A percentile compares a stretch with the other conserved stretches of the same genome.
phyloP scores from a whole-genome alignment of 2,329 filamentous ascomycete genomes.

The Macrophomina pseudophaseolina region DNA sequence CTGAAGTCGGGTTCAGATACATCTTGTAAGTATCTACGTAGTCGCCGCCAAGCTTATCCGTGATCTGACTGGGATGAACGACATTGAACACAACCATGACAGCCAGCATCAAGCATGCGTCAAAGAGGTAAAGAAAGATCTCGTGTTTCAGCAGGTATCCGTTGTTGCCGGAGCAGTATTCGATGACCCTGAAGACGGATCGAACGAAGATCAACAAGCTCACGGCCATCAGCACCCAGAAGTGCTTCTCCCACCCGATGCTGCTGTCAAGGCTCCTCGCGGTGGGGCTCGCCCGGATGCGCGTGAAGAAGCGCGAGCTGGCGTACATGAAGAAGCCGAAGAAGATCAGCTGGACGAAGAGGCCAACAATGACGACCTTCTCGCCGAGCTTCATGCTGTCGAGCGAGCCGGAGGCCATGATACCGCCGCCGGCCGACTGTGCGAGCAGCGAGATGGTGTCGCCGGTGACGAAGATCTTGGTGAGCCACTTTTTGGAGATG shows the following conservation, averaged over 20 bases:
- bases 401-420: background rate
- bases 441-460: constrained; percentile 48
- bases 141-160: constrained; percentile 54
- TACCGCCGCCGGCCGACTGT: constrained; percentile 11
- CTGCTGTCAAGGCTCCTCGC: background rate
- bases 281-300: constrained; percentile 32
- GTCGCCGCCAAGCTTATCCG: background rate
- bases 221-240: constrained; percentile 51
- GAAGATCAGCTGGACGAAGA: constrained; percentile 57
- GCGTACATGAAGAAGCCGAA: constrained; percentile 56
- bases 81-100: constrained; percentile 49
- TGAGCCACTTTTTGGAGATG: constrained; percentile 44
- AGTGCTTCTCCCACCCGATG: constrained; percentile 37
- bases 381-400: constrained; percentile 36
- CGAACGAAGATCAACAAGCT: constrained; percentile 55
- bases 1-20: background rate
- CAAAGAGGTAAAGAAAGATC: constrained; percentile 54
- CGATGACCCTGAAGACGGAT: constrained; percentile 54
- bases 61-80: constrained; percentile 43
- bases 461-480: constrained; percentile 48
- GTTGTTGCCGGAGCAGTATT: constrained; percentile 53
- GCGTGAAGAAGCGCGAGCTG: constrained; percentile 37
- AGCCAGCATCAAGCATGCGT: constrained; percentile 51
- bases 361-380: constrained; percentile 55
- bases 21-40: background rate